Evolutionary conservation across 345 rosid genomes (phyloP).

Genomic region (Combretum micranthum): DNA sequence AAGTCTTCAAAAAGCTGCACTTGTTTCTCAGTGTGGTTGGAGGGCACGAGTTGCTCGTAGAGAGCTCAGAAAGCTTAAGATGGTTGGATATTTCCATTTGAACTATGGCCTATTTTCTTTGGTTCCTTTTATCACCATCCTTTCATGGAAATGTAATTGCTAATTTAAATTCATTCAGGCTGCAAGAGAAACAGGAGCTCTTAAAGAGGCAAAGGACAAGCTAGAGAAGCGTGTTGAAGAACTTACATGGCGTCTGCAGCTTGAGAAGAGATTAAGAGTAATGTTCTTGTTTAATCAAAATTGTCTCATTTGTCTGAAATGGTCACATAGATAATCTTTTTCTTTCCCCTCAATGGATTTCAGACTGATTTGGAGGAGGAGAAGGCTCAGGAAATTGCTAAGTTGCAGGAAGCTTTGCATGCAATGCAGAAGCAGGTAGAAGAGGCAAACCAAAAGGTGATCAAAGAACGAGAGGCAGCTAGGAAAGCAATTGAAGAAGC

Average conservation of each 20-base stretch:
- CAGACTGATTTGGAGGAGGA: slow-evolving; percentile 95
- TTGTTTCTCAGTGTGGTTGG: slow-evolving; percentile 91
- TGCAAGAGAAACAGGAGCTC: slow-evolving; percentile 93
- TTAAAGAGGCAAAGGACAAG: slow-evolving; percentile 97
- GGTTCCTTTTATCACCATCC: too few species aligned
- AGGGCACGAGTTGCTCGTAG: slow-evolving; percentile 85
- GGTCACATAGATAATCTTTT: too few species aligned
- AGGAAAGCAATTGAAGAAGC: slow-evolving; percentile 94
- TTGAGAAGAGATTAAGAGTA: slow-evolving; percentile 97
- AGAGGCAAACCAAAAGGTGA: slow-evolving; percentile 73
- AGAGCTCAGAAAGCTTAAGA: slow-evolving; percentile 84
- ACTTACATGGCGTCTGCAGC: slow-evolving; percentile 92
- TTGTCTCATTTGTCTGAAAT: too few species aligned
- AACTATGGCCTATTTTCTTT: slow-evolving; percentile 11
- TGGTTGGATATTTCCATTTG: slow-evolving; percentile 42
- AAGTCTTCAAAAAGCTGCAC: slow-evolving; percentile 76
- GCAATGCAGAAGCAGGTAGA: slow-evolving; percentile 76
- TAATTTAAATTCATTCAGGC: slow-evolving; percentile 46
- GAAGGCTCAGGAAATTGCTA: slow-evolving; percentile 82
- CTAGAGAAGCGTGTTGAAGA: slow-evolving; percentile 98
- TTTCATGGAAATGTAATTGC: background rate
- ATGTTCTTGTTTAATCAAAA: slow-evolving; percentile 7
- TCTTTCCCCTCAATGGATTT: slow-evolving; percentile 8
- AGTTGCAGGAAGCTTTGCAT: slow-evolving; percentile 73
- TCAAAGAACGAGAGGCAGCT: slow-evolving; percentile 87